phyloP scores from a whole-genome alignment of 139 green algal genomes.

The Protoeuglena noctilucae region DNA sequence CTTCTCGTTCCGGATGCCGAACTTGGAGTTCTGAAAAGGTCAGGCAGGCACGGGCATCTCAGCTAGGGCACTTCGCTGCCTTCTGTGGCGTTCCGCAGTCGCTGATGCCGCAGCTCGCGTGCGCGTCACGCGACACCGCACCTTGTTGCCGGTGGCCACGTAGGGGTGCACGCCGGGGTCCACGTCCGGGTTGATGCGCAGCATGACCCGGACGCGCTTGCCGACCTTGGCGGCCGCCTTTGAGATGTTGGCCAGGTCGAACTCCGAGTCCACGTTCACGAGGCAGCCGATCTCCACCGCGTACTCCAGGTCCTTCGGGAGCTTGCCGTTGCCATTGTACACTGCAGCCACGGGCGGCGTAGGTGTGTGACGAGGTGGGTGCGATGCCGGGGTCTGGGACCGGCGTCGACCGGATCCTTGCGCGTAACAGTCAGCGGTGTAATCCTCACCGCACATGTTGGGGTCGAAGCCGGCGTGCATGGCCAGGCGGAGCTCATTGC shows the following conservation, averaged over 20 bases:
- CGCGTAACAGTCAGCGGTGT: not conserved
- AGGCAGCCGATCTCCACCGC: slow-evolving; percentile 68
- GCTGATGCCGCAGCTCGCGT: too few species aligned
- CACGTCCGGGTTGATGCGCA: slow-evolving; percentile 96
- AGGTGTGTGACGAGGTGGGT: too few species aligned
- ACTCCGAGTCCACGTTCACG: slow-evolving; percentile 93
- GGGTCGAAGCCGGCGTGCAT: slow-evolving; percentile 75
- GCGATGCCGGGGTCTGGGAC: not conserved
- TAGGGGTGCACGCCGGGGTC: slow-evolving; percentile 95
- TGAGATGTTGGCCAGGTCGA: slow-evolving; percentile 76
- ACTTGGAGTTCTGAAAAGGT: slow-evolving; percentile 90
- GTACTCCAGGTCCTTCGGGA: slow-evolving; percentile 76
- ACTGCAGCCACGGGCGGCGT: too few species aligned
- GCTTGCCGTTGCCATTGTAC: slow-evolving; percentile 93
- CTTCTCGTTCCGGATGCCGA: slow-evolving; percentile 93
- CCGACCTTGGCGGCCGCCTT: slow-evolving; percentile 23
- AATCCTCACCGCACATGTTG: slow-evolving; percentile 38
- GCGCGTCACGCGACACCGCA: too few species aligned
- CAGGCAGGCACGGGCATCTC: too few species aligned
- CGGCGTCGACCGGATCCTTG: not conserved
- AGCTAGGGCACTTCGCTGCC: too few species aligned
- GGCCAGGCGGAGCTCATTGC: slow-evolving; percentile 84
- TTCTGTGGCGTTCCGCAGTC: too few species aligned
- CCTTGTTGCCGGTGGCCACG: slow-evolving; percentile 86
- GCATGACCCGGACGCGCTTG: slow-evolving; percentile 39